A percentile compares a stretch with the other conserved stretches of the same genome.
Evolutionary conservation across 1,284 basidiomycete species (phyloP).

Genomic region (Pholiota adiposa): DNA sequence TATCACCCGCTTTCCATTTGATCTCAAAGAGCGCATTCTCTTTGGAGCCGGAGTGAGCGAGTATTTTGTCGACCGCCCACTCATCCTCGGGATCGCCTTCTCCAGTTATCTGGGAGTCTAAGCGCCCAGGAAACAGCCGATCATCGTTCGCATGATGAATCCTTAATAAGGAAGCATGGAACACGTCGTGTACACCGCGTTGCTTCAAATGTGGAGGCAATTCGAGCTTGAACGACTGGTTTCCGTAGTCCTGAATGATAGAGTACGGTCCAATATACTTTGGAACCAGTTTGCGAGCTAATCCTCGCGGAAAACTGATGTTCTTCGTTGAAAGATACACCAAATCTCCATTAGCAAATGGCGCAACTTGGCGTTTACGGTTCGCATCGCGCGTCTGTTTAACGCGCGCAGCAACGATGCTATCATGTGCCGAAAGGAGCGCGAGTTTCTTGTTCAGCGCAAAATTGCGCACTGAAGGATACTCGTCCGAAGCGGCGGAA

Average conservation of each 20-base stretch:
- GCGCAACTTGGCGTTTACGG: neutral
- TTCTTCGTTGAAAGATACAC: neutral
- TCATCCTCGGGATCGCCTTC: conserved; percentile 18
- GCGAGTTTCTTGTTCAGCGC: conserved; percentile 3
- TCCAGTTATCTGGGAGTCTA: conserved; percentile 8
- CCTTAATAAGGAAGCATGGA: conserved; percentile 34
- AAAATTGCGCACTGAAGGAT: conserved; percentile 6
- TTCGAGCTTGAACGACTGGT: conserved; percentile 32
- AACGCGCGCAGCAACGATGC: conserved; percentile 6
- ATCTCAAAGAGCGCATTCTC: conserved; percentile 19
- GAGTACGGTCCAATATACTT: conserved; percentile 23
- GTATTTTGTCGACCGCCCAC: conserved; percentile 31
- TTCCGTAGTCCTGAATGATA: conserved; percentile 25
- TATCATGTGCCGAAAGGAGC: neutral
- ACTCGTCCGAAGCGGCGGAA: conserved; percentile 12
- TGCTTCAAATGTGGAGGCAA: conserved; percentile 29
- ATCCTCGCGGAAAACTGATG: conserved; percentile 11
- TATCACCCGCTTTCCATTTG: conserved; percentile 23
- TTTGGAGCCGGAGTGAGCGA: conserved; percentile 14
- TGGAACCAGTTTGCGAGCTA: conserved; percentile 23
- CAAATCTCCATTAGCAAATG: conserved; percentile 4
- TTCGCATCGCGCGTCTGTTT: conserved; percentile 10
- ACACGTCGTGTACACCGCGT: conserved; percentile 33
- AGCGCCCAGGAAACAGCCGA: conserved; percentile 28
- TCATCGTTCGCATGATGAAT: conserved; percentile 32